These are phyloP conservation scores for Phytophthora sansomeana DNA, from an alignment of 352 stramenopile genomes.

Conservation along the genomic window DNA sequence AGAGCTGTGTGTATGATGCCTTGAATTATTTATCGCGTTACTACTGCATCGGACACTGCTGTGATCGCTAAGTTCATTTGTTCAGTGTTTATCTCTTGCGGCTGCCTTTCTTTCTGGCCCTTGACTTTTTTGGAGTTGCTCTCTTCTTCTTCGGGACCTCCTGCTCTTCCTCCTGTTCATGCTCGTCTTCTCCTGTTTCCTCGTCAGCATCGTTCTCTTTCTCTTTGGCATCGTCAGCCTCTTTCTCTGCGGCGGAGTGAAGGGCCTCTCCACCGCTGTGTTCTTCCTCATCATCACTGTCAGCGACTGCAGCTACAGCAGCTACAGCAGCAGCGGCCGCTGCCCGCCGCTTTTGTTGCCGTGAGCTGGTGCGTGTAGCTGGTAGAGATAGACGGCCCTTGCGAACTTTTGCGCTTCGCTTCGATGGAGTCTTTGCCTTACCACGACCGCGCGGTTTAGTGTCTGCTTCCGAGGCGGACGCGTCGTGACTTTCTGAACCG, in stretches of 20 bases:
- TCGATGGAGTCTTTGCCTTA: conserved; percentile 40
- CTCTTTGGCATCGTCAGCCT: conserved; percentile 27
- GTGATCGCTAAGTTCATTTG: no score
- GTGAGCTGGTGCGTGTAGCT: conserved; percentile 72
- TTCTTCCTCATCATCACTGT: conserved; percentile 46
- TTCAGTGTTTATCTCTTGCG: conserved; percentile 43
- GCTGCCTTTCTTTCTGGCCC: conserved; percentile 60
- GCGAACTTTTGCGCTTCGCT: conserved; percentile 39
- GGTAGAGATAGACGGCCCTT: conserved; percentile 54
- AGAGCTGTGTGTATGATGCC: no score
- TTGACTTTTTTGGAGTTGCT: conserved; percentile 39
- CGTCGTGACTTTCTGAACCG: conserved; percentile 66
- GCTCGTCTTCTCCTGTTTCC: conserved; percentile 33
- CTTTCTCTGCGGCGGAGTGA: conserved; percentile 26
- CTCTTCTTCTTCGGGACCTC: conserved; percentile 34
- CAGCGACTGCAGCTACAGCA: conserved; percentile 37
- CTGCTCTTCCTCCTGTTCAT: conserved; percentile 25
- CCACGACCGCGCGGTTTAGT: conserved; percentile 34
- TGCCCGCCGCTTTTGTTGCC: conserved; percentile 65
- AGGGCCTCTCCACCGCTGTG: conserved; percentile 36
- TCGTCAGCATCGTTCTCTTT: conserved; percentile 29
- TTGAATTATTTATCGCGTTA: no score
- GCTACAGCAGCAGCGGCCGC: conserved; percentile 47
- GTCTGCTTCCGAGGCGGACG: conserved; percentile 62
- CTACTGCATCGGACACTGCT: no score